Evolutionary conservation across 441 rosid species (phyloP).

Genomic region (Flueggea neowawraea): DNA sequence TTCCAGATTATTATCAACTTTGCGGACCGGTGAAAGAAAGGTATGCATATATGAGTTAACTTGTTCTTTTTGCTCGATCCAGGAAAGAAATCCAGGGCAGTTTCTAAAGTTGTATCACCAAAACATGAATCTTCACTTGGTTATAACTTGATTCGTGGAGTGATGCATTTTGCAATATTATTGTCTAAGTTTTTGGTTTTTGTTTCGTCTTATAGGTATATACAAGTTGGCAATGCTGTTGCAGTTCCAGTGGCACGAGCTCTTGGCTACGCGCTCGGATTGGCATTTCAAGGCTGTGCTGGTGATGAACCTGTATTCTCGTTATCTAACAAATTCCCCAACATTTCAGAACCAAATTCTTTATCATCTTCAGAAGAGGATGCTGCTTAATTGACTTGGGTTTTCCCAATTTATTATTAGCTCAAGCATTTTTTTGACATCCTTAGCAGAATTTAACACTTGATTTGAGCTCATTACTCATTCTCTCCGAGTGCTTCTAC

Average conservation of each 20-base stretch:
- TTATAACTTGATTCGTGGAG: too few relatives aligned
- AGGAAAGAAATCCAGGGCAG: background rate
- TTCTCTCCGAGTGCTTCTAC: too few relatives aligned
- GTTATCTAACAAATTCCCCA: conserved; percentile 36
- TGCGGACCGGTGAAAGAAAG: conserved; percentile 64
- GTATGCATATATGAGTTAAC: conserved; percentile 15
- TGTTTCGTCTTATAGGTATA: conserved; percentile 35
- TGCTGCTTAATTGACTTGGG: conserved; percentile 4
- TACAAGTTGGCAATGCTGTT: conserved; percentile 75
- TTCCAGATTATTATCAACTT: conserved; percentile 59
- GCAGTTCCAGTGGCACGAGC: conserved; percentile 77
- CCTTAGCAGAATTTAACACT: too few relatives aligned
- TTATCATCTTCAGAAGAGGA: conserved; percentile 27
- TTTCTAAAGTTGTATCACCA: background rate
- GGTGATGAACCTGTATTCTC: conserved; percentile 27
- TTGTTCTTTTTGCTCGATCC: background rate
- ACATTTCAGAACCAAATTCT: conserved; percentile 7
- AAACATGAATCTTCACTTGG: too few relatives aligned
- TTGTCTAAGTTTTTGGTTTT: background rate
- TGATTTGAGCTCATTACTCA: too few relatives aligned
- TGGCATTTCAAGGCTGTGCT: conserved; percentile 34
- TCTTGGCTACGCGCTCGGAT: conserved; percentile 48
- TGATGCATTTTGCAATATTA: too few relatives aligned
- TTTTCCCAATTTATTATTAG: too few relatives aligned
- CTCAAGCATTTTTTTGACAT: too few relatives aligned